Evolutionary conservation across 78 protist species (phyloP).

Genomic region (Cavenderia fasciculata): DNA sequence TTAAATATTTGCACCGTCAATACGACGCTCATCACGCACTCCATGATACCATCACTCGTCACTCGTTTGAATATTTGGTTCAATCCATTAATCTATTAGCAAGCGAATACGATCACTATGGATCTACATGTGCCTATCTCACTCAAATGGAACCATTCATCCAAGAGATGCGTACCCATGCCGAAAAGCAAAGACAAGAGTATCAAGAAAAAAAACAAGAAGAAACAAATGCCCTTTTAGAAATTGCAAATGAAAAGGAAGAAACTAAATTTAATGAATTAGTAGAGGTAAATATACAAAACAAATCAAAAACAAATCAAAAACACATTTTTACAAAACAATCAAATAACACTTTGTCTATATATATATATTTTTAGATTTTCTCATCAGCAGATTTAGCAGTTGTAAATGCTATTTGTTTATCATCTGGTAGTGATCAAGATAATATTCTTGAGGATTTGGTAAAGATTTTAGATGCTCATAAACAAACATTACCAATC

Average conservation of each 20-base stretch:
- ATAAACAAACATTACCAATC: constrained; percentile 75
- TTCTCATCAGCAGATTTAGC: constrained; percentile 71
- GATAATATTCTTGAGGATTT: constrained; percentile 63
- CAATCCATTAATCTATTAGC: constrained; percentile 61
- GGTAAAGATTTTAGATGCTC: constrained; percentile 66
- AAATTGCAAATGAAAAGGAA: constrained; percentile 39
- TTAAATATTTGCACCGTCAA: constrained; percentile 1
- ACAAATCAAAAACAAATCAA: neutral
- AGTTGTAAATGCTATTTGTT: constrained; percentile 74
- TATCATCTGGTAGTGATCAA: constrained; percentile 71
- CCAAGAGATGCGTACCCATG: constrained; percentile 34
- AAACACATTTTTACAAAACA: neutral
- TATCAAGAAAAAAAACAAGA: neutral
- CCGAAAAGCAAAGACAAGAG: neutral
- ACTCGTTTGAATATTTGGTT: constrained; percentile 54
- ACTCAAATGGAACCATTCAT: constrained; percentile 10
- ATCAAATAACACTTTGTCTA: neutral
- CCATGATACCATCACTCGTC: constrained; percentile 49
- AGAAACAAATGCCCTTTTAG: neutral
- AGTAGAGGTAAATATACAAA: constrained; percentile 14
- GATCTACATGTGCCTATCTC: neutral
- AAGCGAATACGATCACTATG: constrained; percentile 33
- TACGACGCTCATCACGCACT: constrained; percentile 27
- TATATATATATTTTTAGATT: neutral
- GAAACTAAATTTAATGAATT: constrained; percentile 61